A percentile compares a stretch with the other conserved stretches of the same genome.
Conservation (phyloP, 2,329 filamentous ascomycete species). For the Verticillium nonalfalfae region DNA sequence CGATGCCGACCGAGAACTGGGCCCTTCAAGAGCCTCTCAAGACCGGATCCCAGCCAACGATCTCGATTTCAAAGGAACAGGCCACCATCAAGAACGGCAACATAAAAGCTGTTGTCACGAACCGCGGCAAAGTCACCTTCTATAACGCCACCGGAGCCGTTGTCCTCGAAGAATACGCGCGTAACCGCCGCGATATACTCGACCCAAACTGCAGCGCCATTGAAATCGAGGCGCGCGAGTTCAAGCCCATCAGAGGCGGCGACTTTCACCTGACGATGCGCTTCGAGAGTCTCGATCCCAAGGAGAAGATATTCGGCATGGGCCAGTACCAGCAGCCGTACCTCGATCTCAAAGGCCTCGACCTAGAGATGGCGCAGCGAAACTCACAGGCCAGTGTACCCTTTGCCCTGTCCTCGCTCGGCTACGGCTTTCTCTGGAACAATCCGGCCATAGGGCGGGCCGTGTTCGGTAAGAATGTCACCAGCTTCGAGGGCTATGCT, state of each 20-base stretch:
- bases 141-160: constrained; percentile 17
- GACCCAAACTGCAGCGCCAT: constrained; percentile 52
- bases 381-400: constrained; percentile 58
- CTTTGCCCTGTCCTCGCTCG: constrained; percentile 49
- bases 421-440: constrained; percentile 62
- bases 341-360: constrained; percentile 51
- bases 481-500: constrained; percentile 54
- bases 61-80: constrained; percentile 14
- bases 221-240: constrained; percentile 47
- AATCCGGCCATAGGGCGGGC: constrained; percentile 56
- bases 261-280: constrained; percentile 48
- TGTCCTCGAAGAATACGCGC: constrained; percentile 23
- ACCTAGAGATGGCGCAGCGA: constrained; percentile 55
- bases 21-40: constrained; percentile 18
- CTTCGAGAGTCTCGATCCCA: constrained; percentile 43
- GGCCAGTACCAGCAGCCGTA: constrained; percentile 58
- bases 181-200: constrained; percentile 20
- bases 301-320: constrained; percentile 57
- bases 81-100: constrained; percentile 21
- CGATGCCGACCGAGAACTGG: constrained; percentile 29
- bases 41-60: neutral
- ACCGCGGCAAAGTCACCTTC: constrained; percentile 21
- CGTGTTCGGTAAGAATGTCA: constrained; percentile 54
- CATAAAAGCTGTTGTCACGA: constrained; percentile 18
- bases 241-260: constrained; percentile 39